Percentiles rank a stretch among this genome's conserved stretches.
Evolutionary conservation across 495 filamentous ascomycete species (phyloP).

Genomic region (Podospora anserina): DNA sequence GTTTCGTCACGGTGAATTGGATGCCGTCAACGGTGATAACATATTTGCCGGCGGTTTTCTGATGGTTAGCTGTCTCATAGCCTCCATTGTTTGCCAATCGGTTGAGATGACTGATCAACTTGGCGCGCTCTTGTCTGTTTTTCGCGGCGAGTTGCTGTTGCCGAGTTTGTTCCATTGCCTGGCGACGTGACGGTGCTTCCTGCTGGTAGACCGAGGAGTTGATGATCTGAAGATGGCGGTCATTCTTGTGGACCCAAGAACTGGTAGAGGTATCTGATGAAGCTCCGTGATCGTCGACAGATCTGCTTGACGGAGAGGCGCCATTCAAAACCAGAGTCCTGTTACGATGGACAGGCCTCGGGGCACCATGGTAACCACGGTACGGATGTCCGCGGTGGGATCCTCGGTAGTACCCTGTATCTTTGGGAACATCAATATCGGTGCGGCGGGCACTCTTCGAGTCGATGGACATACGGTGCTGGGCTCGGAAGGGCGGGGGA

Average conservation of each 20-base stretch:
- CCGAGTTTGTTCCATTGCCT: slow-evolving; percentile 70
- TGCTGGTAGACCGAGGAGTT: slow-evolving; percentile 80
- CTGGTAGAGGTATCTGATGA: slow-evolving; percentile 40
- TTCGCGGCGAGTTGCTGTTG: slow-evolving; percentile 56
- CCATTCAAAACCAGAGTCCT: slow-evolving; percentile 70
- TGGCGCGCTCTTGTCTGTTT: slow-evolving; percentile 63
- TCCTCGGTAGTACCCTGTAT: slow-evolving; percentile 23
- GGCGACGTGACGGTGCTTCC: slow-evolving; percentile 63
- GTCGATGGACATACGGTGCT: slow-evolving; percentile 27
- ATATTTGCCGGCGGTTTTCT: slow-evolving; percentile 43
- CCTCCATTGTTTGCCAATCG: slow-evolving; percentile 39
- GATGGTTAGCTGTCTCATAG: slow-evolving; percentile 35
- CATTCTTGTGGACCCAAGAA: slow-evolving; percentile 74
- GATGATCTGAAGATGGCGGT: slow-evolving; percentile 86
- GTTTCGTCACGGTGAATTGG: slow-evolving; percentile 68
- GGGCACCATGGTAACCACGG: slow-evolving; percentile 48
- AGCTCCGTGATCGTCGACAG: slow-evolving; percentile 31
- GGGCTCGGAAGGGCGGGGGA: slow-evolving; percentile 12
- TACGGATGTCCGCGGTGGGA: slow-evolving; percentile 38
- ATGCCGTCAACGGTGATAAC: slow-evolving; percentile 74
- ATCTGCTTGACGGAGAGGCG: slow-evolving; percentile 25
- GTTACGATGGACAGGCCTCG: slow-evolving; percentile 57
- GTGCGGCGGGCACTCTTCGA: slow-evolving; percentile 4
- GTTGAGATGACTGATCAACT: slow-evolving; percentile 48
- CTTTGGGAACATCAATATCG: slow-evolving; percentile 25